Percentiles rank a stretch among this genome's conserved stretches.
Conservation (phyloP, 768 basidiomycete genomes). For the Arthromyces matolae region DNA sequence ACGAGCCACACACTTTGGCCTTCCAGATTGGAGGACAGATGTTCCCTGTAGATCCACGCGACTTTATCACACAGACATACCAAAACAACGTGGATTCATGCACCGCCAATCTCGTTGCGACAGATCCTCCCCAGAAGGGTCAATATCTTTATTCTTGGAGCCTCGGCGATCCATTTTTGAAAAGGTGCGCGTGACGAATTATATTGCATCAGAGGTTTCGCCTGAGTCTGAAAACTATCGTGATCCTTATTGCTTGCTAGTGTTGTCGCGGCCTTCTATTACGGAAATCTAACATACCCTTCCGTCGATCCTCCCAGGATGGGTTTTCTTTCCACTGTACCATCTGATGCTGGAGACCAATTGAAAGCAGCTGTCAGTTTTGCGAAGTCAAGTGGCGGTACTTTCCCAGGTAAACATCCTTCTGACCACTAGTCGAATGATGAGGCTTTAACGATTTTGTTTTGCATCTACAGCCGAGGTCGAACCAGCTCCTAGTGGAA, state of each 20-base stretch:
- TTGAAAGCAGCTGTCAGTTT: slow-evolving; percentile 26
- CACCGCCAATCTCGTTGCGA: slow-evolving; percentile 50
- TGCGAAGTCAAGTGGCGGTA: slow-evolving; percentile 28
- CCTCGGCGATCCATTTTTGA: slow-evolving; percentile 72
- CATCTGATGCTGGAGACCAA: slow-evolving; percentile 43
- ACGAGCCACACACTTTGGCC: slow-evolving; percentile 54
- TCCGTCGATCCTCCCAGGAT: slow-evolving; percentile 65
- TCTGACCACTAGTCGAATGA: too few species aligned
- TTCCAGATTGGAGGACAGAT: slow-evolving; percentile 67
- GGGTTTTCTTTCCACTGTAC: slow-evolving; percentile 70
- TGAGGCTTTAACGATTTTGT: too few species aligned
- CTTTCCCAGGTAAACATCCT: slow-evolving; percentile 31
- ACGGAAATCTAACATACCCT: slow-evolving; percentile 67
- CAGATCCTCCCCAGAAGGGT: slow-evolving; percentile 56
- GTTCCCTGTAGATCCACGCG: slow-evolving; percentile 75
- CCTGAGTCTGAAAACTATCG: background rate
- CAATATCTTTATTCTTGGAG: slow-evolving; percentile 76
- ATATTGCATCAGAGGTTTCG: background rate
- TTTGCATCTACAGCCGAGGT: background rate
- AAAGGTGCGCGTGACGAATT: slow-evolving; percentile 47
- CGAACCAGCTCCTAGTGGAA: slow-evolving; percentile 39
- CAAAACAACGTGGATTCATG: slow-evolving; percentile 41
- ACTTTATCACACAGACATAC: slow-evolving; percentile 50
- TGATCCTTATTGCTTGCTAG: slow-evolving; percentile 33
- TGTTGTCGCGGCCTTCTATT: slow-evolving; percentile 64